Evolutionary conservation across 768 basidiomycete species (phyloP).

Genomic region (Mycena kentingensis): DNA sequence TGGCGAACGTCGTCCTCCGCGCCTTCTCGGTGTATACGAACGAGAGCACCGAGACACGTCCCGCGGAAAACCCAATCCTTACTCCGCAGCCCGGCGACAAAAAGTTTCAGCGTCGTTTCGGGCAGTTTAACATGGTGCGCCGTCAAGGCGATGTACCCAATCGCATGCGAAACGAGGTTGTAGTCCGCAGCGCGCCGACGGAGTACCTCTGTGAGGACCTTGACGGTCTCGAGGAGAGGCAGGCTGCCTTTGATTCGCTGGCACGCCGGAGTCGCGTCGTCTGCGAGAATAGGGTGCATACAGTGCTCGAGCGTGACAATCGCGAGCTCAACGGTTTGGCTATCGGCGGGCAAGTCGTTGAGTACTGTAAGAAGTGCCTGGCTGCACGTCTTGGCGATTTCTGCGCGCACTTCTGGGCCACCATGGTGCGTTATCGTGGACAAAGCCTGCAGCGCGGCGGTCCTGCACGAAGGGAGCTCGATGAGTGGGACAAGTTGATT

Average conservation of each 20-base stretch:
- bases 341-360: constrained; percentile 52
- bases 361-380: constrained; percentile 47
- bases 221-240: constrained; percentile 46
- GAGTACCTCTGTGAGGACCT: constrained; percentile 43
- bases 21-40: constrained; percentile 48
- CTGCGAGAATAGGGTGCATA: constrained; percentile 45
- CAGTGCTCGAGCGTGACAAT: constrained; percentile 57
- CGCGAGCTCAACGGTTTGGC: constrained; percentile 49
- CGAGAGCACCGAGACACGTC: constrained; percentile 52
- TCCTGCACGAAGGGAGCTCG: constrained; percentile 47
- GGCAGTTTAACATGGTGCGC: constrained; percentile 48
- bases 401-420: constrained; percentile 47
- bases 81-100: constrained; percentile 59
- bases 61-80: constrained; percentile 55
- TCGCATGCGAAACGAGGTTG: constrained; percentile 53
- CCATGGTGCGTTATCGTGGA: constrained; percentile 65
- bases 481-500: constrained; percentile 59
- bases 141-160: constrained; percentile 46
- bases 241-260: constrained; percentile 41
- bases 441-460: constrained; percentile 56
- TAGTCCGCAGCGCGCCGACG: constrained; percentile 44
- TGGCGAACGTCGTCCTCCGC: constrained; percentile 46
- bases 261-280: constrained; percentile 37
- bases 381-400: constrained; percentile 49
- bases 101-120: constrained; percentile 47